Conservation (phyloP, 495 filamentous ascomycete species). For the Penicillium pulvis region DNA sequence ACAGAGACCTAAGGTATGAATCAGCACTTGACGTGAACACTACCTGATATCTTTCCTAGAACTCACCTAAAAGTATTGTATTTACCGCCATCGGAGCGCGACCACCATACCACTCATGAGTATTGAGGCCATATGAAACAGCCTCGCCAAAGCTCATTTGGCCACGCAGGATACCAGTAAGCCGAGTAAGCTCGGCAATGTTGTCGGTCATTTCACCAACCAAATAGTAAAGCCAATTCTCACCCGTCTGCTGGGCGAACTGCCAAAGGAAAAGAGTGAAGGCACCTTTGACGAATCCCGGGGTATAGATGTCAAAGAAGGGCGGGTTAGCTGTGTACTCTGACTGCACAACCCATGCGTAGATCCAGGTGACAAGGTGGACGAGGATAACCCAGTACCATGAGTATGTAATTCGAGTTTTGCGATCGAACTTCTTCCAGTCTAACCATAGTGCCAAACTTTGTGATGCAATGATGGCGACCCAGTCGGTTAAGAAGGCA, state of each 20-base stretch:
- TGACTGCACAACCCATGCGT: slow-evolving; percentile 50
- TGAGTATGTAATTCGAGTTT: slow-evolving; percentile 41
- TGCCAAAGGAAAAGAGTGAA: slow-evolving; percentile 51
- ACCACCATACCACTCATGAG: slow-evolving; percentile 46
- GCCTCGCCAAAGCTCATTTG: slow-evolving; percentile 64
- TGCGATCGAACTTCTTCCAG: slow-evolving; percentile 15
- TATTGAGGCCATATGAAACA: slow-evolving; percentile 58
- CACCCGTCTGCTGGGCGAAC: slow-evolving; percentile 45
- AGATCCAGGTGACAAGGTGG: slow-evolving; percentile 48
- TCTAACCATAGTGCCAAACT: slow-evolving; percentile 24
- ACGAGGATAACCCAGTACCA: slow-evolving; percentile 43
- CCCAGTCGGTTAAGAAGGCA: slow-evolving; percentile 33
- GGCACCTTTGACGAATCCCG: slow-evolving; percentile 45
- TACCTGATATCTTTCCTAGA: neutral
- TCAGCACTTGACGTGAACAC: neutral
- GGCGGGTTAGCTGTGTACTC: slow-evolving; percentile 46
- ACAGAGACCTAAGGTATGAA: slow-evolving; percentile 20
- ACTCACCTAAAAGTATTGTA: slow-evolving; percentile 48
- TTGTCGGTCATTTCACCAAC: slow-evolving; percentile 57
- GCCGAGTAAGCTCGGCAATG: slow-evolving; percentile 56
- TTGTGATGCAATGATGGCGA: slow-evolving; percentile 46
- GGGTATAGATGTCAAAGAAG: slow-evolving; percentile 42
- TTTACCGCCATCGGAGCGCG: slow-evolving; percentile 51
- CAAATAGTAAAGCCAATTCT: slow-evolving; percentile 60
- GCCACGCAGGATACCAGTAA: slow-evolving; percentile 58